These are phyloP conservation scores for Solanum peruvianum DNA, from an alignment of 257 asterid species.

Conservation along the genomic window DNA sequence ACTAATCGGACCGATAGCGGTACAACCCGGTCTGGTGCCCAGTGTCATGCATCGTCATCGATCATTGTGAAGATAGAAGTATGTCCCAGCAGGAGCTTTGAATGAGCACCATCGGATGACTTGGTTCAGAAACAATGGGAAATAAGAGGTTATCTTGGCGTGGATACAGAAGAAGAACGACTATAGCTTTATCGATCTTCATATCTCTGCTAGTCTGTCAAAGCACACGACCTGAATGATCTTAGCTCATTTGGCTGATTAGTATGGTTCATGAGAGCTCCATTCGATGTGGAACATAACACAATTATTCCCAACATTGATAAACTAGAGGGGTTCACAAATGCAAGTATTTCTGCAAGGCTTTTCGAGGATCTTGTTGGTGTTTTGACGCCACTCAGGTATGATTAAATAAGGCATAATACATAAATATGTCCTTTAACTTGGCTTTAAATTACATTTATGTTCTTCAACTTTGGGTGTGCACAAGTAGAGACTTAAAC, in stretches of 20 bases:
- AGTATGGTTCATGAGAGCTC: slow-evolving; percentile 79
- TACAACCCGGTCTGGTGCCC: too few species aligned
- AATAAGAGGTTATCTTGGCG: slow-evolving; percentile 70
- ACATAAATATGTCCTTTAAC: too few species aligned
- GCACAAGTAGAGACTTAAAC: too few species aligned
- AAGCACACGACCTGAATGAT: slow-evolving; percentile 84
- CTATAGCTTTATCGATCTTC: slow-evolving; percentile 65
- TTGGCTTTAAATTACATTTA: too few species aligned
- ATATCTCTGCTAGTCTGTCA: slow-evolving; percentile 72
- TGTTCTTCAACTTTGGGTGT: too few species aligned
- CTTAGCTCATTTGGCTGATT: slow-evolving; percentile 63
- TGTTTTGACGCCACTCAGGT: too few species aligned
- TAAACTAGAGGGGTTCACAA: slow-evolving; percentile 8
- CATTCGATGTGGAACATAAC: slow-evolving; percentile 80
- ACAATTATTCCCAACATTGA: slow-evolving; percentile 52
- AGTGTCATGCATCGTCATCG: background rate
- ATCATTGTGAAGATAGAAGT: background rate
- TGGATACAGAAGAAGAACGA: slow-evolving; percentile 66
- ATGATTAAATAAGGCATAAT: too few species aligned
- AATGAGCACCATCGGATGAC: slow-evolving; percentile 21
- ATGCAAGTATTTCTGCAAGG: too few species aligned
- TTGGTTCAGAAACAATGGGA: too few species aligned
- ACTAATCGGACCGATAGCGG: too few species aligned
- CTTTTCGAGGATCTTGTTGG: too few species aligned
- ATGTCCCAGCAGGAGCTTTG: slow-evolving; percentile 20